Evolutionary conservation across 352 stramenopile species (phyloP).

Genomic region (Globisporangium megalacanthum): DNA sequence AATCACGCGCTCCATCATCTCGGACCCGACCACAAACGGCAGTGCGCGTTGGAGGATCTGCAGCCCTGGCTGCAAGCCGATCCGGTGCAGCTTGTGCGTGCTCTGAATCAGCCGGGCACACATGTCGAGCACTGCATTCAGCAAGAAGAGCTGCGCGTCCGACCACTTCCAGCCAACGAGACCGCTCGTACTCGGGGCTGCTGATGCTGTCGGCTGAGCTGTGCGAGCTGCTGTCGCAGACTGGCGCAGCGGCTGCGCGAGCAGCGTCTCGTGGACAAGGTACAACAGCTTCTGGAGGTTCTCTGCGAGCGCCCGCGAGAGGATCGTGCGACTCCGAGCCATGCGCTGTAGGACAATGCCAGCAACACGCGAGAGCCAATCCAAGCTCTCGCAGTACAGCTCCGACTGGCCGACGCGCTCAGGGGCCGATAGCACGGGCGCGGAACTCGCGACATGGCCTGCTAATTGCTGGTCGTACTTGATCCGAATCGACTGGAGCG

Average conservation of each 20-base stretch:
- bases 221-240: background rate
- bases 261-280: slow-evolving; percentile 58
- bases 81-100: slow-evolving; percentile 70
- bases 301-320: slow-evolving; percentile 64
- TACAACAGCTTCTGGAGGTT: slow-evolving; percentile 76
- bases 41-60: slow-evolving; percentile 61
- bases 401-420: slow-evolving; percentile 24
- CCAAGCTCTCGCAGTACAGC: slow-evolving; percentile 38
- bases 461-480: slow-evolving; percentile 40
- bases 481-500: slow-evolving; percentile 49
- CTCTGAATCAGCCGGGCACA: slow-evolving; percentile 67
- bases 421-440: slow-evolving; percentile 8
- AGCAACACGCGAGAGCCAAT: slow-evolving; percentile 59
- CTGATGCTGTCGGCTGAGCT: background rate
- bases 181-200: slow-evolving; percentile 12
- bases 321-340: slow-evolving; percentile 65
- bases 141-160: slow-evolving; percentile 57
- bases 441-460: background rate
- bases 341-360: slow-evolving; percentile 77
- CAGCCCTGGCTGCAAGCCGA: slow-evolving; percentile 59
- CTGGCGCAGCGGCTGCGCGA: slow-evolving; percentile 27
- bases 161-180: slow-evolving; percentile 31
- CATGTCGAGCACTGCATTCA: slow-evolving; percentile 72
- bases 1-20: slow-evolving; percentile 53
- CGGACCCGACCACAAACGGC: slow-evolving; percentile 26